phyloP scores from a whole-genome alignment of 352 stramenopile genomes.

The Pythium monospermum region DNA sequence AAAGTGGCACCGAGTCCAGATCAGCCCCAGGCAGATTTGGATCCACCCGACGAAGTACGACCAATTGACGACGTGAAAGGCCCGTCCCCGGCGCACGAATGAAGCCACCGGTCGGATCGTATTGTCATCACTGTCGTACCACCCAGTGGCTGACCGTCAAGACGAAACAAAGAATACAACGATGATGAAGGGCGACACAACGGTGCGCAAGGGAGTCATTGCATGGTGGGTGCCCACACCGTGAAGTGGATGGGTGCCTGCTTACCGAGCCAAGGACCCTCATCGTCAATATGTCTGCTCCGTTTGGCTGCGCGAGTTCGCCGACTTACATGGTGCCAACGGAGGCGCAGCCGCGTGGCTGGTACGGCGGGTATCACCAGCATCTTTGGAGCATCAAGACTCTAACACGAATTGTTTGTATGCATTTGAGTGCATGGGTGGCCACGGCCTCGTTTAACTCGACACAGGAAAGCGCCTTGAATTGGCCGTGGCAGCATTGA shows the following conservation, averaged over 20 bases:
- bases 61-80: too few species aligned
- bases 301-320: not conserved
- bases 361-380: not conserved
- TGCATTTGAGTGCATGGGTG: constrained; percentile 22
- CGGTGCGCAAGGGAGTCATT: too few species aligned
- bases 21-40: too few species aligned
- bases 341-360: not conserved
- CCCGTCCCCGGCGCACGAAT: too few species aligned
- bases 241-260: too few species aligned
- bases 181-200: too few species aligned
- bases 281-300: constrained; percentile 1
- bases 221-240: too few species aligned
- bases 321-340: not conserved
- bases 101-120: too few species aligned
- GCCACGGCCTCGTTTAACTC: constrained; percentile 19
- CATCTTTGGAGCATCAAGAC: not conserved
- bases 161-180: too few species aligned
- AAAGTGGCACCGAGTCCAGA: not conserved
- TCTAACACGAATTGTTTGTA: constrained; percentile 13
- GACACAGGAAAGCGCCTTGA: not conserved
- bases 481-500: constrained; percentile 6
- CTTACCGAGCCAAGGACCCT: not conserved
- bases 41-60: too few species aligned
- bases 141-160: too few species aligned
- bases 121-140: too few species aligned